These are phyloP conservation scores for Achlya hypogyna DNA, from an alignment of 352 stramenopile species.

Conservation along the genomic window DNA sequence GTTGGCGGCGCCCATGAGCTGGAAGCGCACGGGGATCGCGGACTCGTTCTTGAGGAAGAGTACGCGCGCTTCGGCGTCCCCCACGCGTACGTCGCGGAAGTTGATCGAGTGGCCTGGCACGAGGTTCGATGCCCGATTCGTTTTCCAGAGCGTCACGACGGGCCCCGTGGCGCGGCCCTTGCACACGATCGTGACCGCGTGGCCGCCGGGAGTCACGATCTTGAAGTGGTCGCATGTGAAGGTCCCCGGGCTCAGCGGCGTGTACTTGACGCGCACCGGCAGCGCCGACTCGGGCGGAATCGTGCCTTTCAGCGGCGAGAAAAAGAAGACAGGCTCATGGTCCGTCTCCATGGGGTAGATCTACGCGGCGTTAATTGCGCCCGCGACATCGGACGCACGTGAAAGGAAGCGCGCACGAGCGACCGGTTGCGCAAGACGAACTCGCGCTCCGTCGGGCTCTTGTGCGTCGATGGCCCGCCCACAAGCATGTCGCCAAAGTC, in stretches of 20 bases:
- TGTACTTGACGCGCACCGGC: slow-evolving; percentile 68
- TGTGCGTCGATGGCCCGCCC: slow-evolving; percentile 33
- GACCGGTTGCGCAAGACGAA: slow-evolving; percentile 86
- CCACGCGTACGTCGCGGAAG: slow-evolving; percentile 81
- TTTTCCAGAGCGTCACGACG: slow-evolving; percentile 68
- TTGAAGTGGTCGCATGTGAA: slow-evolving; percentile 89
- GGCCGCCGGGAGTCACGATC: slow-evolving; percentile 82
- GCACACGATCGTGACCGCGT: slow-evolving; percentile 62
- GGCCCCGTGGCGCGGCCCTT: slow-evolving; percentile 55
- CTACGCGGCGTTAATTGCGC: not conserved
- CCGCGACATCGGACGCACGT: slow-evolving; percentile 12
- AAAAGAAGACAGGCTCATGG: slow-evolving; percentile 77
- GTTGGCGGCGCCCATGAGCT: slow-evolving; percentile 59
- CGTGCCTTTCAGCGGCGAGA: slow-evolving; percentile 55
- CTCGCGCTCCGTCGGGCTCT: slow-evolving; percentile 53
- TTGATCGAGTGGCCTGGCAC: slow-evolving; percentile 73
- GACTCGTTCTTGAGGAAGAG: slow-evolving; percentile 81
- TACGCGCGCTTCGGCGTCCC: slow-evolving; percentile 44
- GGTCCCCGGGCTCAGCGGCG: slow-evolving; percentile 64
- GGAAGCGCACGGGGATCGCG: slow-evolving; percentile 55
- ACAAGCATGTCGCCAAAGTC: slow-evolving; percentile 81
- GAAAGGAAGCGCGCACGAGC: slow-evolving; percentile 81
- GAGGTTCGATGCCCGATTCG: slow-evolving; percentile 65
- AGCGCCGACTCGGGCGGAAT: slow-evolving; percentile 65
- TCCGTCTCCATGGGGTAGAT: slow-evolving; percentile 73